A percentile compares a stretch with the other conserved stretches of the same genome.
phyloP scores from a whole-genome alignment of 352 stramenopile species.

The Pythium aristosporum region DNA sequence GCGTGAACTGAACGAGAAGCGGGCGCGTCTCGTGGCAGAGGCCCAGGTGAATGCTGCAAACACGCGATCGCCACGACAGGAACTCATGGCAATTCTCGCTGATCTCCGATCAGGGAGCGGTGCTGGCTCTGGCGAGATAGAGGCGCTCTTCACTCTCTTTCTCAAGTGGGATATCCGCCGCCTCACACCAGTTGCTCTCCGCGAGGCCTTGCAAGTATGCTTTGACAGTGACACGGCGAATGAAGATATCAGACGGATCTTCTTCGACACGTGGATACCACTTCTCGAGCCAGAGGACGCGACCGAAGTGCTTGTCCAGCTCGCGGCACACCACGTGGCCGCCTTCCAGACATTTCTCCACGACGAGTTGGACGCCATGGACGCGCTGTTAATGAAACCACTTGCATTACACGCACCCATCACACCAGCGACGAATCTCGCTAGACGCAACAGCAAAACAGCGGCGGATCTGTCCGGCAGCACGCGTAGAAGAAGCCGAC shows the following conservation, averaged over 20 bases:
- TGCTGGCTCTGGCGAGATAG: conserved; percentile 26
- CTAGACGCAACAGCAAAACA: neutral
- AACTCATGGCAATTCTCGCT: conserved; percentile 33
- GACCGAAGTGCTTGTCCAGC: conserved; percentile 30
- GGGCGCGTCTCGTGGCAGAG: conserved; percentile 14
- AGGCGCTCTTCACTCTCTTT: conserved; percentile 37
- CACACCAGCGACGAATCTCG: neutral
- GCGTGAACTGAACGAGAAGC: conserved; percentile 11
- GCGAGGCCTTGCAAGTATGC: conserved; percentile 39
- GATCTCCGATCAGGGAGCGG: conserved; percentile 25
- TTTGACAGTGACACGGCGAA: conserved; percentile 20
- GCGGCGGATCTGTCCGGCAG: neutral
- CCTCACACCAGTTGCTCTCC: conserved; percentile 31
- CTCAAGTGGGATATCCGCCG: conserved; percentile 35
- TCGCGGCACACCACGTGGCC: conserved; percentile 29
- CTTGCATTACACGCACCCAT: neutral
- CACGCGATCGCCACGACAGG: conserved; percentile 21
- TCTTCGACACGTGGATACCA: conserved; percentile 42
- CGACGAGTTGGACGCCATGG: conserved; percentile 48
- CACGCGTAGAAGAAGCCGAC: neutral
- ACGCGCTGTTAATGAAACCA: conserved; percentile 40
- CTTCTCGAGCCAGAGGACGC: conserved; percentile 27
- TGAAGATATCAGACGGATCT: conserved; percentile 27
- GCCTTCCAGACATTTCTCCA: conserved; percentile 48
- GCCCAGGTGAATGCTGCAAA: conserved; percentile 5